phyloP scores from a whole-genome alignment of 495 filamentous ascomycete species.

The Hyaloscypha hepaticicola region DNA sequence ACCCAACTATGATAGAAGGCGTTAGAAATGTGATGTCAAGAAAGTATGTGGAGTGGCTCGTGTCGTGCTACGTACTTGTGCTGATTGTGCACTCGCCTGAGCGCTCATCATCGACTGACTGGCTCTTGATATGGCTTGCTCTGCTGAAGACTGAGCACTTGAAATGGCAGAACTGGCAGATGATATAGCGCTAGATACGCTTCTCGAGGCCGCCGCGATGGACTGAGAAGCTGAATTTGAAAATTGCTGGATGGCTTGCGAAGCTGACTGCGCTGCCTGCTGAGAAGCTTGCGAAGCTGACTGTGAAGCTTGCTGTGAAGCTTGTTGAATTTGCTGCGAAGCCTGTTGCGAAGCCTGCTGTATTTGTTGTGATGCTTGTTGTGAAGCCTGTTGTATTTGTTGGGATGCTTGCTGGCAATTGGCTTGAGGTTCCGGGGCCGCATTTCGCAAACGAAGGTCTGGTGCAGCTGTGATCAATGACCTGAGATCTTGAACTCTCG shows the following conservation, averaged over 20 bases:
- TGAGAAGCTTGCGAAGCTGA: constrained; percentile 21
- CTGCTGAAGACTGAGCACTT: constrained; percentile 28
- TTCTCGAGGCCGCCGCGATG: constrained; percentile 26
- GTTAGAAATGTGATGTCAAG: neutral
- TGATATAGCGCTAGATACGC: constrained; percentile 23
- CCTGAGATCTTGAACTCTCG: constrained; percentile 14
- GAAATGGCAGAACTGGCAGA: constrained; percentile 26
- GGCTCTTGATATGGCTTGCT: constrained; percentile 22
- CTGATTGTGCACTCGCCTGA: constrained; percentile 17
- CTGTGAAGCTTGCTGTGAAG: constrained; percentile 22
- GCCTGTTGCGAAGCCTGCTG: constrained; percentile 28
- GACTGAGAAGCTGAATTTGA: constrained; percentile 29
- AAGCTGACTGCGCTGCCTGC: constrained; percentile 26
- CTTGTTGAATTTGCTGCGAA: constrained; percentile 26
- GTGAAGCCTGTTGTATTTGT: constrained; percentile 27
- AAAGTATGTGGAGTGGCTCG: neutral
- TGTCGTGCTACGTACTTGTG: constrained; percentile 16
- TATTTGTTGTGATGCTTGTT: constrained; percentile 27
- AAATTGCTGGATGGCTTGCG: constrained; percentile 29
- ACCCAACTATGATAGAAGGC: neutral
- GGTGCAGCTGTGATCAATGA: constrained; percentile 28
- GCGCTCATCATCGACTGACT: constrained; percentile 24
- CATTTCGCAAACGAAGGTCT: constrained; percentile 26
- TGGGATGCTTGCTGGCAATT: constrained; percentile 16
- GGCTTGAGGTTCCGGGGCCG: constrained; percentile 24